Conservation (phyloP, 2,329 filamentous ascomycete genomes). For the Aurifilum marmelostoma region DNA sequence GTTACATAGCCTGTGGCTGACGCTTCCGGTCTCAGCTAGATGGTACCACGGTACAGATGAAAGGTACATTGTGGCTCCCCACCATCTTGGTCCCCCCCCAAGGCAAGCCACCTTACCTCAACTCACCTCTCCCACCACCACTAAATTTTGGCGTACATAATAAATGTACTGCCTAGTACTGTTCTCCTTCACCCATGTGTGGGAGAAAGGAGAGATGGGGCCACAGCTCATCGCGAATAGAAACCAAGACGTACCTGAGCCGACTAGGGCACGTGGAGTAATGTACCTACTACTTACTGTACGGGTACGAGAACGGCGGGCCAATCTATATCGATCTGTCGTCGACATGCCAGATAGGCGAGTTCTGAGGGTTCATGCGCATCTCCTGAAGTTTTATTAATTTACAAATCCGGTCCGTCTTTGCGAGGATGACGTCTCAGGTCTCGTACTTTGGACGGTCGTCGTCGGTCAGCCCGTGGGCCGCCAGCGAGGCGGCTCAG, state of each 20-base stretch:
- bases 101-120: neutral
- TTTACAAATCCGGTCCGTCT: conserved; percentile 5
- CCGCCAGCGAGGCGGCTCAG: neutral
- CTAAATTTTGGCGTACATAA: neutral
- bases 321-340: conserved; percentile 5
- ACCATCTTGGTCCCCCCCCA: too few species aligned
- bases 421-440: conserved; percentile 16
- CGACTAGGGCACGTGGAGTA: neutral
- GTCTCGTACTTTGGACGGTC: neutral
- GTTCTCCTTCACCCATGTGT: neutral
- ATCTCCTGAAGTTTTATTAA: conserved; percentile 6
- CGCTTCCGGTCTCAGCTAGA: conserved; percentile 7
- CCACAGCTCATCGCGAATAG: neutral
- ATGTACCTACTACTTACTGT: neutral
- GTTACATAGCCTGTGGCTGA: conserved; percentile 5
- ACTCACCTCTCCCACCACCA: neutral
- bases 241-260: neutral
- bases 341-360: conserved; percentile 9
- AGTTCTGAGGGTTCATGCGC: neutral
- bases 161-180: neutral
- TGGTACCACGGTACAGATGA: neutral
- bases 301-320: conserved; percentile 7
- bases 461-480: neutral
- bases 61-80: neutral
- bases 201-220: neutral